Evolutionary conservation across 257 asterid genomes (phyloP), one percentile per base, ranked within the genome.

Genomic region (Solanum clarkiae): DNA sequence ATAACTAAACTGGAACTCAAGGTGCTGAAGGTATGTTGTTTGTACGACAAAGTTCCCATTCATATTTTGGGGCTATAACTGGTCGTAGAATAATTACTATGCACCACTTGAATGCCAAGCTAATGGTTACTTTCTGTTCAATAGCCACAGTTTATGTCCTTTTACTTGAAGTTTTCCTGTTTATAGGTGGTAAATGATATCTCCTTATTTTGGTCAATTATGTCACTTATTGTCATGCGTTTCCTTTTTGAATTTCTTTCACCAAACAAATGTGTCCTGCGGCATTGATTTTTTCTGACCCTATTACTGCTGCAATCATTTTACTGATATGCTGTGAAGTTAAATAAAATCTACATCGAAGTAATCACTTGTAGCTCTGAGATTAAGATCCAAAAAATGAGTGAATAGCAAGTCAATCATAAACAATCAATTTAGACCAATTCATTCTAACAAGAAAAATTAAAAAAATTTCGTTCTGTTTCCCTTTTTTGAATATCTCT

Each of bases 1-100:
- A 89, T 89, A 69, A 89, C 90, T 29, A 87, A 86, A 87, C 75
- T 81, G 72, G 90, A 89, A 51, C 86, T 87, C 88, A 86, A 84
- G 22, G 69, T 89, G 84, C 53, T 88, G 53, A 83, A 85, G 90
- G 90, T 88, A 80, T 62, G 80, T 53, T 26, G 22, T 87, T 83
- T 36, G 57, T 36, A 14, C n/a, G 29, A 77, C 24, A 51, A 51
- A 51, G 45, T 77, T 77, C 15, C 54, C 20, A 10, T 51, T 29
- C 59, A 45, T 75, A 75, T 51, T 77, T 15, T 77, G 15, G 26
- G 26, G 63, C 24, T 51, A 77, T 77, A 15, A 15, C 82, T 4
- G 47, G 42, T 4, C 22, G 8, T 26, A 45, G 81, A 75, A 26
- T 56, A 51, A 75, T 49, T 75, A 49, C 22, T 49, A 12, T 15